Evolutionary conservation across 768 basidiomycete species (phyloP).

Genomic region (Pulveroboletus sp.): DNA sequence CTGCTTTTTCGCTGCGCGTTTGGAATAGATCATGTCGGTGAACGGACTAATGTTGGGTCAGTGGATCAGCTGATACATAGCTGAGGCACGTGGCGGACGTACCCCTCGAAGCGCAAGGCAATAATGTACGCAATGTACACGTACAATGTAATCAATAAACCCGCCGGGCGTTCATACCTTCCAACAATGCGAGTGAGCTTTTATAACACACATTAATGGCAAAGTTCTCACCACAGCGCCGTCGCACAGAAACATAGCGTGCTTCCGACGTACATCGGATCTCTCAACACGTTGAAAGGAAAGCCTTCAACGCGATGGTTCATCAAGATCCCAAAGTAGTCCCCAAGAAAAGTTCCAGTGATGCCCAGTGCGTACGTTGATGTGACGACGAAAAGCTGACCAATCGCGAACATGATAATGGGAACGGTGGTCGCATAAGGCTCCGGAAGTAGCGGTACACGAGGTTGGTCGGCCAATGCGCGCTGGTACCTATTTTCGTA

Average conservation of each 20-base stretch:
- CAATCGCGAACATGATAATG: slow-evolving; percentile 57
- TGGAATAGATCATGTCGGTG: slow-evolving; percentile 78
- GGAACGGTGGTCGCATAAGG: slow-evolving; percentile 63
- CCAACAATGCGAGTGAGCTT: background rate
- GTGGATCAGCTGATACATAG: no score
- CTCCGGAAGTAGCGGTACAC: slow-evolving; percentile 60
- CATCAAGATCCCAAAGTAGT: slow-evolving; percentile 87
- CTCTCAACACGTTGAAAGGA: slow-evolving; percentile 89
- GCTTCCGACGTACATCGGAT: no score
- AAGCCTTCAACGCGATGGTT: slow-evolving; percentile 91
- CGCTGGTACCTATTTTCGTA: slow-evolving; percentile 58
- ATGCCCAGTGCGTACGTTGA: slow-evolving; percentile 91
- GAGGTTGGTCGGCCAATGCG: slow-evolving; percentile 70
- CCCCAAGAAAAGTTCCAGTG: no score
- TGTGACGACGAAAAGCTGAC: no score
- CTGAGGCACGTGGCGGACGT: slow-evolving; percentile 34
- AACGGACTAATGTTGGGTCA: slow-evolving; percentile 54
- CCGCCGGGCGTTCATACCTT: slow-evolving; percentile 86
- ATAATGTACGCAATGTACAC: slow-evolving; percentile 84
- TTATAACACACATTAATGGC: background rate
- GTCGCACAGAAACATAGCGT: slow-evolving; percentile 82
- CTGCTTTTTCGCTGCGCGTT: slow-evolving; percentile 34
- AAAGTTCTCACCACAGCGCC: slow-evolving; percentile 73
- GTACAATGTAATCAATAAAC: slow-evolving; percentile 73
- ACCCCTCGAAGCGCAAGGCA: slow-evolving; percentile 91